Conservation (phyloP, 2,329 filamentous ascomycete genomes). For the Alternaria triticimaculans region DNA sequence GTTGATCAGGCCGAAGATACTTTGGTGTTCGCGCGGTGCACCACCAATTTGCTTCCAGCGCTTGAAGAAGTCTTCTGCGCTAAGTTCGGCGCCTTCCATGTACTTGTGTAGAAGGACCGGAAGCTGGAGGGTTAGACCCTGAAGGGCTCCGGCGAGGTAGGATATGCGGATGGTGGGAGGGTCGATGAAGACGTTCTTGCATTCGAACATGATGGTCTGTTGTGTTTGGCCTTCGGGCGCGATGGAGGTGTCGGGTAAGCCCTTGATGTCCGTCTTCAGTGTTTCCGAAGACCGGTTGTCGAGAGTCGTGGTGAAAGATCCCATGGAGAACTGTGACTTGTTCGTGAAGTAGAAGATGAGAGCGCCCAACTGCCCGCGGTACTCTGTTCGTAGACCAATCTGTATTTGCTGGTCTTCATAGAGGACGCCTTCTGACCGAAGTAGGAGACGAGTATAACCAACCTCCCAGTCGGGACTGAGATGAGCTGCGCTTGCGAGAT, state of each 20-base stretch:
- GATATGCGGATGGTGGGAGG: slow-evolving; percentile 91
- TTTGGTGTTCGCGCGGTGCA: slow-evolving; percentile 83
- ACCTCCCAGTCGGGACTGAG: slow-evolving; percentile 93
- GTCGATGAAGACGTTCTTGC: slow-evolving; percentile 79
- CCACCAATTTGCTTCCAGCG: slow-evolving; percentile 98
- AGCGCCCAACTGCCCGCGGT: slow-evolving; percentile 92
- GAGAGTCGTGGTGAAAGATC: slow-evolving; percentile 91
- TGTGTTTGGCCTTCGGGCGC: slow-evolving; percentile 78
- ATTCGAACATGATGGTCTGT: slow-evolving; percentile 94
- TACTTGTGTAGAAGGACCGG: slow-evolving; percentile 92
- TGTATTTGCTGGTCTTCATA: slow-evolving; percentile 97
- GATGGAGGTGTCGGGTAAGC: slow-evolving; percentile 83
- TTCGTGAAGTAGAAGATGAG: slow-evolving; percentile 96
- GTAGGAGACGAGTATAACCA: slow-evolving; percentile 83
- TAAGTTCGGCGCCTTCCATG: slow-evolving; percentile 89
- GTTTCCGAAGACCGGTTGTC: slow-evolving; percentile 73
- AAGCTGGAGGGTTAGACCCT: slow-evolving; percentile 89
- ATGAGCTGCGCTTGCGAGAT: slow-evolving; percentile 90
- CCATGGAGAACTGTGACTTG: slow-evolving; percentile 83
- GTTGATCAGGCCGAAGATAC: slow-evolving; percentile 75
- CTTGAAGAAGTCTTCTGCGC: slow-evolving; percentile 96
- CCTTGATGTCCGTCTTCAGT: slow-evolving; percentile 86
- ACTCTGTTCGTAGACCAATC: slow-evolving; percentile 89
- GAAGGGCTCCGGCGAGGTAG: slow-evolving; percentile 90
- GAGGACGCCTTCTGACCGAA: slow-evolving; percentile 82